Conservation (phyloP, 257 asterid genomes). For the Nicotiana paniculata region DNA sequence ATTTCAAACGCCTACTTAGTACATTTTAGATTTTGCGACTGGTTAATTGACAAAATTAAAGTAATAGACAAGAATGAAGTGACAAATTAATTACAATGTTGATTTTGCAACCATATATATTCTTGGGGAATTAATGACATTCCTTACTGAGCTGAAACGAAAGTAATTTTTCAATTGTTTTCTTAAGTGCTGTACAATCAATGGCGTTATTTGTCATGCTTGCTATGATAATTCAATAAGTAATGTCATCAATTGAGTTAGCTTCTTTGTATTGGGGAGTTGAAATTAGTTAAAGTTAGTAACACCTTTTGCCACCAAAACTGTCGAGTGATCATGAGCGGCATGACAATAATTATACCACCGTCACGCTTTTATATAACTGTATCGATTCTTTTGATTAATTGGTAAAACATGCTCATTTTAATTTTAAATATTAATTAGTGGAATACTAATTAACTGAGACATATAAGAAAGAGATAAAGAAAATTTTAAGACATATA, state of each 20-base stretch:
- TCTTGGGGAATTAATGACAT: not conserved
- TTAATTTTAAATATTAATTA: not conserved
- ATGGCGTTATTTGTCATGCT: not conserved
- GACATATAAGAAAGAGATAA: not conserved
- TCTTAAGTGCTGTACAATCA: not conserved
- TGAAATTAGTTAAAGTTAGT: not conserved
- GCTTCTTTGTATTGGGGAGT: not conserved
- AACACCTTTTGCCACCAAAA: conserved; percentile 3
- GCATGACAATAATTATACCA: not conserved
- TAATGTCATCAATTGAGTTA: not conserved
- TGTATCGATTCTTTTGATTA: not conserved
- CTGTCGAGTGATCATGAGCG: not conserved
- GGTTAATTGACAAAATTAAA: not conserved
- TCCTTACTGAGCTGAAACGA: not conserved
- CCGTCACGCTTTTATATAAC: not conserved
- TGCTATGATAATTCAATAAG: not conserved
- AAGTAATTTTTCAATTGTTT: not conserved
- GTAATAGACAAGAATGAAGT: not conserved
- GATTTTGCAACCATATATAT: not conserved
- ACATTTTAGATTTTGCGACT: not conserved
- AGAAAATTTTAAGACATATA: no score
- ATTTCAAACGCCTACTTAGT: no score
- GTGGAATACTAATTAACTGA: not conserved
- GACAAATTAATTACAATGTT: not conserved
- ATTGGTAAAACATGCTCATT: not conserved